These are phyloP conservation scores for Inosperma sp. DNA, from an alignment of 768 basidiomycete genomes.

Conservation along the genomic window DNA sequence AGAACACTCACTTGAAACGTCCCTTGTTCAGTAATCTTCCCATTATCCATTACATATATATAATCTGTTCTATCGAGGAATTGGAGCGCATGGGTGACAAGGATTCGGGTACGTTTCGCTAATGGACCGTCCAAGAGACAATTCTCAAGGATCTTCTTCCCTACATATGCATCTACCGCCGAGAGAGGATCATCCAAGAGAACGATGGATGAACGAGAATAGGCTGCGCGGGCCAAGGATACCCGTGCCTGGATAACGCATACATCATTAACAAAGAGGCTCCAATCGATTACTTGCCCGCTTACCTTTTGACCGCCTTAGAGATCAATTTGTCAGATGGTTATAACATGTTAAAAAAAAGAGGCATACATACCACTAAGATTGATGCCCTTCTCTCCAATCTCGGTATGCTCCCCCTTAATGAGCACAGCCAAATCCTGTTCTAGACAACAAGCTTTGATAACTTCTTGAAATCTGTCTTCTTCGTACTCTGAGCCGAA, in stretches of 20 bases:
- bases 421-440: constrained; percentile 71
- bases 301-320: constrained; percentile 39
- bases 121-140: constrained; percentile 55
- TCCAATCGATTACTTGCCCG: constrained; percentile 1
- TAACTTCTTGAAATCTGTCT: constrained; percentile 48
- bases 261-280: constrained; percentile 2
- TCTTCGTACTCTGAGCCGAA: constrained; percentile 68
- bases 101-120: constrained; percentile 49
- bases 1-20: constrained; percentile 44
- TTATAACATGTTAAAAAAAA: neutral
- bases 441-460: constrained; percentile 62
- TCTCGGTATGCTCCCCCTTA: constrained; percentile 63
- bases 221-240: constrained; percentile 72
- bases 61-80: constrained; percentile 57
- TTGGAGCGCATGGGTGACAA: constrained; percentile 59
- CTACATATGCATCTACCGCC: constrained; percentile 76
- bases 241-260: constrained; percentile 68
- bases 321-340: neutral
- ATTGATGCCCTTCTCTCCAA: constrained; percentile 76
- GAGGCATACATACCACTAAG: constrained; percentile 42
- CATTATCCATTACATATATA: constrained; percentile 61
- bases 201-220: constrained; percentile 66
- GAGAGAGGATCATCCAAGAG: constrained; percentile 80
- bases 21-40: constrained; percentile 57
- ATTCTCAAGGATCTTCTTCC: constrained; percentile 58